Conservation (phyloP, 1,139 yeast genomes). For the Magnusiomyces clavatus region DNA sequence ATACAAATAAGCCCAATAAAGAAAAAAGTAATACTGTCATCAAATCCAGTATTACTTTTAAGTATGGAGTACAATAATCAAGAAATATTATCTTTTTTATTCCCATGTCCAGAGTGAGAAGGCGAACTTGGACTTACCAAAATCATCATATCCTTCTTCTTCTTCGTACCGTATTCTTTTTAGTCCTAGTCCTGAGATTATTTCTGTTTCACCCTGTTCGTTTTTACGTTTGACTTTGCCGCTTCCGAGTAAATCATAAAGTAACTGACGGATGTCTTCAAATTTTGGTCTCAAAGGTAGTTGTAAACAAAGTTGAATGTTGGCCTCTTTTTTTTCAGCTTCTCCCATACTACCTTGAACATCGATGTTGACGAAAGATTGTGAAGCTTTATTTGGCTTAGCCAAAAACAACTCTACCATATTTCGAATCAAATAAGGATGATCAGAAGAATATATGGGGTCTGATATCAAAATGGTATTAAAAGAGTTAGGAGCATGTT, state of each 20-base stretch:
- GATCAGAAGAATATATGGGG: conserved; percentile 77
- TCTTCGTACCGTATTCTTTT: conserved; percentile 26
- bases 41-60: no score
- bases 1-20: no score
- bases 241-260: conserved; percentile 49
- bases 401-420: conserved; percentile 44
- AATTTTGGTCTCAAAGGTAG: conserved; percentile 66
- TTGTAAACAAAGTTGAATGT: conserved; percentile 48
- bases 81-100: background rate
- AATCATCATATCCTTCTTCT: conserved; percentile 75
- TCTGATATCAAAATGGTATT: conserved; percentile 69
- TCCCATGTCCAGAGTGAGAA: conserved; percentile 28
- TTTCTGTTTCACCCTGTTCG: no score
- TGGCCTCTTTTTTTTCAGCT: conserved; percentile 26
- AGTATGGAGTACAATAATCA: background rate
- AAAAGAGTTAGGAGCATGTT: conserved; percentile 30
- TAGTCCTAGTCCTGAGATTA: conserved; percentile 20
- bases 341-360: no score
- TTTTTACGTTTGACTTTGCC: conserved; percentile 12
- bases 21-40: no score
- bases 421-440: conserved; percentile 63
- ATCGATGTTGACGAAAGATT: background rate
- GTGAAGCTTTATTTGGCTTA: conserved; percentile 1
- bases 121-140: conserved; percentile 59
- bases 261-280: conserved; percentile 50